A percentile compares a stretch with the other conserved stretches of the same genome.
Conservation (phyloP, 371 early-diverging fungal genomes). For the Mortierella sp. region DNA sequence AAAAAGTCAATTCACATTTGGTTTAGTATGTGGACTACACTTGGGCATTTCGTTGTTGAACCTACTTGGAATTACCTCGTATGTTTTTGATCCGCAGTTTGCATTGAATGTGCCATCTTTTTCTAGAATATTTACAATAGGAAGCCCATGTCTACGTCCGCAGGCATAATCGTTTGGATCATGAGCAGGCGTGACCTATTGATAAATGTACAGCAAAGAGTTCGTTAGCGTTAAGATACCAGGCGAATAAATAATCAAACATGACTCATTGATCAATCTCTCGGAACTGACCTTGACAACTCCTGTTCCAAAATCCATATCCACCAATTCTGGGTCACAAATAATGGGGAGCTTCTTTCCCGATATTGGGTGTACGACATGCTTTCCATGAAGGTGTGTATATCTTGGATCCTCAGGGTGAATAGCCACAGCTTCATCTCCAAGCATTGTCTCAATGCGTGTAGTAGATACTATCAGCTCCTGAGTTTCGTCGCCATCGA, state of each 20-base stretch:
- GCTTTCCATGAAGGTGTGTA: constrained; percentile 83
- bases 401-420: constrained; percentile 94
- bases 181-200: constrained; percentile 96
- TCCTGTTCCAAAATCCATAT: constrained; percentile 97
- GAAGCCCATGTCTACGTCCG: constrained; percentile 88
- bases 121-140: constrained; percentile 87
- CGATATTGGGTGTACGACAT: constrained; percentile 90
- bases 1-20: constrained; percentile 18
- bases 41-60: not conserved
- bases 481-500: constrained; percentile 64
- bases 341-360: constrained; percentile 89
- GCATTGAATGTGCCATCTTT: constrained; percentile 84
- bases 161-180: constrained; percentile 97
- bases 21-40: not conserved
- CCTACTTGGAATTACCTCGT: constrained; percentile 59
- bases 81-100: constrained; percentile 67
- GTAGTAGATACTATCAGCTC: constrained; percentile 96
- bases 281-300: constrained; percentile 86
- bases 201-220: not conserved
- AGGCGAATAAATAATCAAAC: not conserved
- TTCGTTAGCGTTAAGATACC: not conserved
- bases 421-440: constrained; percentile 97
- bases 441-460: constrained; percentile 99
- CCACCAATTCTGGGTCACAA: constrained; percentile 89
- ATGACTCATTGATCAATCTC: not conserved